phyloP scores from a whole-genome alignment of 2,329 filamentous ascomycete species.

The Nigrospora oryzae region DNA sequence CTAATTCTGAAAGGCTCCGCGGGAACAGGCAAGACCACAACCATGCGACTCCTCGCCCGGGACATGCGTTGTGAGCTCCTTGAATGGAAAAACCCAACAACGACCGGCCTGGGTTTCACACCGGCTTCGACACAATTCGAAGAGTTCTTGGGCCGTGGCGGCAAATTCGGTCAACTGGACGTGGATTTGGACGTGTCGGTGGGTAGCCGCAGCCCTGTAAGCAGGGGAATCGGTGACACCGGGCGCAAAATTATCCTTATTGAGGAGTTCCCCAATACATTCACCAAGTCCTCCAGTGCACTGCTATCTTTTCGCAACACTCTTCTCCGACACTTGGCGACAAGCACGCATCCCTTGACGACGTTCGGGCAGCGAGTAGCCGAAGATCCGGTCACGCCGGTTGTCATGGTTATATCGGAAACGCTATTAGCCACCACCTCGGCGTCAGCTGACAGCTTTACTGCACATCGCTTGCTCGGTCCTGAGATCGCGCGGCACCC shows the following conservation, averaged over 20 bases:
- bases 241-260: slow-evolving; percentile 58
- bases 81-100: slow-evolving; percentile 78
- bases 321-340: slow-evolving; percentile 66
- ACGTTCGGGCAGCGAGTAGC: slow-evolving; percentile 32
- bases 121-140: slow-evolving; percentile 79
- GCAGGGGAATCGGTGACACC: slow-evolving; percentile 6
- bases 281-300: slow-evolving; percentile 55
- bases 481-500: slow-evolving; percentile 79
- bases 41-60: slow-evolving; percentile 67
- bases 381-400: slow-evolving; percentile 50
- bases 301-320: slow-evolving; percentile 66
- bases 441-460: slow-evolving; percentile 82
- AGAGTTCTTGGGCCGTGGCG: slow-evolving; percentile 78
- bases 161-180: slow-evolving; percentile 69
- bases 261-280: slow-evolving; percentile 76
- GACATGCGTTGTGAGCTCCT: slow-evolving; percentile 70
- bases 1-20: slow-evolving; percentile 84
- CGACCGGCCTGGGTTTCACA: slow-evolving; percentile 51
- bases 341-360: slow-evolving; percentile 50
- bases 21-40: slow-evolving; percentile 88
- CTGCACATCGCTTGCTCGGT: slow-evolving; percentile 80
- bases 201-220: slow-evolving; percentile 3
- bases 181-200: slow-evolving; percentile 17
- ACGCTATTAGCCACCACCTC: slow-evolving; percentile 79
- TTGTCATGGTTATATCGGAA: slow-evolving; percentile 89